phyloP scores from a whole-genome alignment of 1,139 yeast species.

The Hyphopichia khmerensis region DNA sequence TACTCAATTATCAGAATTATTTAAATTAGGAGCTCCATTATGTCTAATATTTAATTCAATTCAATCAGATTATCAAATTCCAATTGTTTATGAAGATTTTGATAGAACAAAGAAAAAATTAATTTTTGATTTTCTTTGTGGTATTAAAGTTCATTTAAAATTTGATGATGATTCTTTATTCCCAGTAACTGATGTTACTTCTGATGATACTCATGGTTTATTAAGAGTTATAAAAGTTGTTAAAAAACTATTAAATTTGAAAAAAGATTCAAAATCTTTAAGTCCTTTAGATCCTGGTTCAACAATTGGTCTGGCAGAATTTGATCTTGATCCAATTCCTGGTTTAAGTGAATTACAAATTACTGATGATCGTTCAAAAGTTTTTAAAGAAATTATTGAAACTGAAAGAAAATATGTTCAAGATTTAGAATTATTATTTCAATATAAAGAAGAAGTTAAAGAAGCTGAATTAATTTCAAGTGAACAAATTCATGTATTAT shows the following conservation, averaged over 20 bases:
- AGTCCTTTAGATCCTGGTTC: constrained; percentile 3
- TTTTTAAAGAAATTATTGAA: constrained; percentile 78
- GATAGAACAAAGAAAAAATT: constrained; percentile 82
- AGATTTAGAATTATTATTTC: constrained; percentile 73
- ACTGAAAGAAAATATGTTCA: constrained; percentile 92
- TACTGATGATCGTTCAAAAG: constrained; percentile 65
- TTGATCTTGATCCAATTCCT: constrained; percentile 8
- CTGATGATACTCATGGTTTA: constrained; percentile 77
- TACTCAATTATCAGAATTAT: constrained; percentile 82
- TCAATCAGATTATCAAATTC: constrained; percentile 38
- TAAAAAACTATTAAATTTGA: constrained; percentile 44
- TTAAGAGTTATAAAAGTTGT: constrained; percentile 71
- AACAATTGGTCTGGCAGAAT: not conserved
- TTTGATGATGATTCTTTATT: constrained; percentile 75
- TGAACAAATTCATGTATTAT: constrained; percentile 77
- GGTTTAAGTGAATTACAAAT: constrained; percentile 29
- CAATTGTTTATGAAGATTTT: constrained; percentile 71
- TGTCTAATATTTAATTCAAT: constrained; percentile 77
- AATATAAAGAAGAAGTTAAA: constrained; percentile 67
- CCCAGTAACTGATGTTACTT: constrained; percentile 86
- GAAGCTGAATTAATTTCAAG: constrained; percentile 67
- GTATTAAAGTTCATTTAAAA: constrained; percentile 75
- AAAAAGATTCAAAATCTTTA: constrained; percentile 6
- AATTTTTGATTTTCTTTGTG: constrained; percentile 85
- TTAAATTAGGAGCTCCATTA: constrained; percentile 90